A percentile compares a stretch with the other conserved stretches of the same genome.
Evolutionary conservation across 2,329 filamentous ascomycete species (phyloP).

Genomic region (Penicillium vulpinum): DNA sequence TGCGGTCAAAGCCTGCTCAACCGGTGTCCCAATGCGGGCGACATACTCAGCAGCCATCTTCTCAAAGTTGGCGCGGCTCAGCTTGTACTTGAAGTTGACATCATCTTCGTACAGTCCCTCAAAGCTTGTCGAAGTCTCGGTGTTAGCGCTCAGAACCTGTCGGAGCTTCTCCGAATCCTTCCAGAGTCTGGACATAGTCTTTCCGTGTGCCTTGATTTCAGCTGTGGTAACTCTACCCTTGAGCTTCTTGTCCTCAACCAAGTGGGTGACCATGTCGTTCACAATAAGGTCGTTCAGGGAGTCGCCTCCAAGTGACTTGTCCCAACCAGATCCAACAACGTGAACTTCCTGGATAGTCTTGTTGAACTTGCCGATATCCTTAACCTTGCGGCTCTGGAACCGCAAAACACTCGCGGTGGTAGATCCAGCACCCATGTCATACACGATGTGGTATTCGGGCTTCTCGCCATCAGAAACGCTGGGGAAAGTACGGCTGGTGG

Average conservation of each 20-base stretch:
- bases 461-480: constrained; percentile 77
- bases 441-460: constrained; percentile 89
- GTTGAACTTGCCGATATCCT: constrained; percentile 89
- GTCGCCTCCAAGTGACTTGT: constrained; percentile 86
- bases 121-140: constrained; percentile 74
- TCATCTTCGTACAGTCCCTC: constrained; percentile 85
- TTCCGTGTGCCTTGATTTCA: constrained; percentile 68
- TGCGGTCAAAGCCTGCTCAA: constrained; percentile 71
- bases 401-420: constrained; percentile 85
- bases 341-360: constrained; percentile 97
- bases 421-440: constrained; percentile 96
- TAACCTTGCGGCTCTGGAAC: constrained; percentile 85
- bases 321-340: constrained; percentile 83
- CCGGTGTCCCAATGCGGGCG: constrained; percentile 65
- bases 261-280: constrained; percentile 81
- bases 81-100: constrained; percentile 89
- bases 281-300: constrained; percentile 83
- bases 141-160: constrained; percentile 91
- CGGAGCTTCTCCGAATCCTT: constrained; percentile 87
- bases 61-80: constrained; percentile 79
- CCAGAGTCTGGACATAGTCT: constrained; percentile 83
- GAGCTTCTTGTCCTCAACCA: constrained; percentile 66
- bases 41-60: constrained; percentile 68
- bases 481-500: constrained; percentile 85
- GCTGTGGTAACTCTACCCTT: constrained; percentile 41